phyloP scores from a whole-genome alignment of 2,329 filamentous ascomycete species.

The Pyricularia pennisetigena region DNA sequence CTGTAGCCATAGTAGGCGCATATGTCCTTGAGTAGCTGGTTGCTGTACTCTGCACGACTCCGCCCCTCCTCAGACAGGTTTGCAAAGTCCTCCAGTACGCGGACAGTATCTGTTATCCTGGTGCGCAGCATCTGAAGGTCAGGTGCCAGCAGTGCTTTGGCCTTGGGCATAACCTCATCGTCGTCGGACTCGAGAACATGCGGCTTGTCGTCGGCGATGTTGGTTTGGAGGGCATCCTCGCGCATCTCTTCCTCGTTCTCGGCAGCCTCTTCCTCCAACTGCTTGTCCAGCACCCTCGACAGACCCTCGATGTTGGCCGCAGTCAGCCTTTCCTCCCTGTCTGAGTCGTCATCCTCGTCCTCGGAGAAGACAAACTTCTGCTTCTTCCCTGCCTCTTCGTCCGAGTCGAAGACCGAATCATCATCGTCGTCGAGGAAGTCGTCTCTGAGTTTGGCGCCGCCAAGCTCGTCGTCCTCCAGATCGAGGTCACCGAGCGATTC shows the following conservation, averaged over 20 bases:
- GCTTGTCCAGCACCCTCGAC: constrained; percentile 71
- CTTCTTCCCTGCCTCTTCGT: constrained; percentile 45
- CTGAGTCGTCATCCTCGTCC: constrained; percentile 85
- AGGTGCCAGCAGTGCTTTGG: constrained; percentile 62
- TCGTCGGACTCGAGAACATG: constrained; percentile 54
- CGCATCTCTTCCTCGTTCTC: constrained; percentile 80
- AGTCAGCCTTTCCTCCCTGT: constrained; percentile 82
- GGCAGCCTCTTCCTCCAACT: constrained; percentile 67
- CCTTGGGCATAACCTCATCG: constrained; percentile 48
- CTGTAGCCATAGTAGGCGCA: constrained; percentile 97
- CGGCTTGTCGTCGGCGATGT: constrained; percentile 71
- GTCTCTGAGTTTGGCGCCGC: constrained; percentile 33
- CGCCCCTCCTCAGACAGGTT: constrained; percentile 71
- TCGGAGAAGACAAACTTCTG: constrained; percentile 80
- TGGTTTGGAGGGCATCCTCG: constrained; percentile 81
- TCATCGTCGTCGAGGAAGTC: constrained; percentile 52
- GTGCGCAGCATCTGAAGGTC: constrained; percentile 83
- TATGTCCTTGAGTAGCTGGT: constrained; percentile 80
- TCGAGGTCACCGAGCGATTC: constrained; percentile 33
- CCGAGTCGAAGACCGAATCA: constrained; percentile 61
- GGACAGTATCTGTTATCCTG: constrained; percentile 86
- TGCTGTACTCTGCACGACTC: constrained; percentile 80
- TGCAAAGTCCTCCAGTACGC: constrained; percentile 81
- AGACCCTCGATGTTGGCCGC: constrained; percentile 94
- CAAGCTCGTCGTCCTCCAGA: constrained; percentile 28